A percentile compares a stretch with the other conserved stretches of the same genome.
Evolutionary conservation across 495 filamentous ascomycete genomes (phyloP).

Genomic region (Thermothielavioides terrestris): DNA sequence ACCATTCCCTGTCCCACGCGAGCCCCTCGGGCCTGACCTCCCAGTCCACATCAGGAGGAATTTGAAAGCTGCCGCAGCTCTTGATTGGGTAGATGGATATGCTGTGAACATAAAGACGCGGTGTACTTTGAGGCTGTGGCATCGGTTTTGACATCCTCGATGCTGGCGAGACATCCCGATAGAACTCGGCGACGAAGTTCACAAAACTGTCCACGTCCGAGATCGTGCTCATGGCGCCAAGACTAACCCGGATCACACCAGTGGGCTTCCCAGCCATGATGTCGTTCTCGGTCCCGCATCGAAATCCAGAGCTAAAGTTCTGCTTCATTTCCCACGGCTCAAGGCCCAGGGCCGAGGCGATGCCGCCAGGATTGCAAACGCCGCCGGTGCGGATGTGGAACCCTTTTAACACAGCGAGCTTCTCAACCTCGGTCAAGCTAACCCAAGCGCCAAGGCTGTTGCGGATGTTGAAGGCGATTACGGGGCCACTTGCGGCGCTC

Average conservation of each 20-base stretch:
- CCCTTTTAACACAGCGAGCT: constrained; percentile 64
- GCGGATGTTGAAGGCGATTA: constrained; percentile 74
- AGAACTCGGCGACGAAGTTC: constrained; percentile 70
- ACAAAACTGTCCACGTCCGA: constrained; percentile 65
- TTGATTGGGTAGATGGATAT: constrained; percentile 78
- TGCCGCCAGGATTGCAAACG: constrained; percentile 84
- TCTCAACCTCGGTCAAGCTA: constrained; percentile 75
- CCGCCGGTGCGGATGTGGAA: constrained; percentile 81
- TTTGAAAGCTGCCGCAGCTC: constrained; percentile 69
- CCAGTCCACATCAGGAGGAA: constrained; percentile 59
- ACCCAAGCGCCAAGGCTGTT: constrained; percentile 62
- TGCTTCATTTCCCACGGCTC: constrained; percentile 68
- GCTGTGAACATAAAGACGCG: constrained; percentile 44
- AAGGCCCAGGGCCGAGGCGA: constrained; percentile 58
- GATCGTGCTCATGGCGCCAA: constrained; percentile 80
- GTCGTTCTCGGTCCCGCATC: constrained; percentile 73
- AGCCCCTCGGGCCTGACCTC: constrained; percentile 68
- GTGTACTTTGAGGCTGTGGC: not conserved
- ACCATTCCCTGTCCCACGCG: constrained; percentile 93
- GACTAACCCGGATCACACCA: constrained; percentile 72
- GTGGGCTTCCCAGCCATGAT: constrained; percentile 77
- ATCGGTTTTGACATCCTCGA: not conserved
- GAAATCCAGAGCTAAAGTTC: constrained; percentile 72
- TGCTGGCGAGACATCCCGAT: constrained; percentile 42
- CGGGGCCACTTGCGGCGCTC: constrained; percentile 52